Evolutionary conservation across 768 basidiomycete species (phyloP), one percentile per base, ranked within the genome.

Genomic region (Coprinopsis marcescibilis): DNA sequence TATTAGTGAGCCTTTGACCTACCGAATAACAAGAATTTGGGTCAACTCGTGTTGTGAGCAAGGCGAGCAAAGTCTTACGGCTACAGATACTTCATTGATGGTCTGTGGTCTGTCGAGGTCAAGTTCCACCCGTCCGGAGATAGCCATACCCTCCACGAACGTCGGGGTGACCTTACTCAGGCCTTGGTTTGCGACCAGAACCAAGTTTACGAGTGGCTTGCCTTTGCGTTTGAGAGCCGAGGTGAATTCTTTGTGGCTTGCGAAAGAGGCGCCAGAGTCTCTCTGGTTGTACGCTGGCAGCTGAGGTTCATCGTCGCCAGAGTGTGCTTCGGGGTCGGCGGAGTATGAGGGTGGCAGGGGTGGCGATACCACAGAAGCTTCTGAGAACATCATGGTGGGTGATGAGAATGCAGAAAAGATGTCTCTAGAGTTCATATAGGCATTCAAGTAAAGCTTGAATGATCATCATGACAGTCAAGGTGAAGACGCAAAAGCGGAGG

Each of bases 161-260:
- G 59, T 64, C 4, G 71, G 70, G 13, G 62, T 43, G 12, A 60
- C 59, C 11, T 67, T 61, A 15, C 72, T 60, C 17, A 64, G 58
- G 12, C 57, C 57, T 20, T 69, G 62, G 25, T 76, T 70, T 54
- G 73, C 77, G 39, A 61, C 61, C 15, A 81, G 56, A 7, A 63
- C 62, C 36, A 83, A 59, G 23, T 65, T 62, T n/a, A 76, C 66
- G 72, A 76, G 76, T 8, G 65, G 53, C 27, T 74, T 69, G 26
- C 58, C 64, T 37, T 63, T 62, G 27, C 54, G 46, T 25, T 55
- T 62, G 15, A 59, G 45, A n/a, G 55, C 55, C 47, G 54, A 57
- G 12, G 49, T 52, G 43, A 71, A 66, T 15, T 63, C 55, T 49
- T 61, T 65, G 69, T 60, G 50, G 4, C 15, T 8, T 5, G 38